A percentile compares a stretch with the other conserved stretches of the same genome.
These are phyloP conservation scores for Cotoneaster glaucophyllus DNA, from an alignment of 306 rosid species.

Conservation along the genomic window DNA sequence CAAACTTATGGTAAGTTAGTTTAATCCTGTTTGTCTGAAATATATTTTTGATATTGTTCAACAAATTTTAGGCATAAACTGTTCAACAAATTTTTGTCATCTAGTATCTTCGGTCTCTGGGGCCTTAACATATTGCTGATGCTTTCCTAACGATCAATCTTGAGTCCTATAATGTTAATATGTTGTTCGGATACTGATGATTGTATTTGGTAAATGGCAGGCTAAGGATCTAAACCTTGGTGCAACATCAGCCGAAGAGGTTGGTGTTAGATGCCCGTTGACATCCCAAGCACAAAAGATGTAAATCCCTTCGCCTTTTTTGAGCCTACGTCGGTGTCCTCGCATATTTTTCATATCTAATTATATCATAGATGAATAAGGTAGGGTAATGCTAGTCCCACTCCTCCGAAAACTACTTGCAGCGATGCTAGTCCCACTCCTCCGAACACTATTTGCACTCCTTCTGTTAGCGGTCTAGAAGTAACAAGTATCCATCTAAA, in stretches of 20 bases:
- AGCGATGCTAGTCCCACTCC: no score
- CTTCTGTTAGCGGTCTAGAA: no score
- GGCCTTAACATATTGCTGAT: not conserved
- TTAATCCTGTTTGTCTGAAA: not conserved
- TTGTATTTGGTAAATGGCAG: slow-evolving; percentile 26
- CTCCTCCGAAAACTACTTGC: no score
- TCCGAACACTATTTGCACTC: no score
- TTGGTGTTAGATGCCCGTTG: slow-evolving; percentile 55
- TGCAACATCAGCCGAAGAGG: slow-evolving; percentile 60
- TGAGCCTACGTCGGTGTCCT: not conserved
- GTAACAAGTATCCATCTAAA: no score
- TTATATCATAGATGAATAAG: not conserved
- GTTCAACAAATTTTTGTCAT: not conserved
- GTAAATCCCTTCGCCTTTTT: slow-evolving; percentile 34
- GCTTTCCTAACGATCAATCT: not conserved
- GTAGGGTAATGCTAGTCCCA: no score
- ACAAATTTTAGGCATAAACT: not conserved
- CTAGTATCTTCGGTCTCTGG: not conserved
- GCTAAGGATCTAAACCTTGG: slow-evolving; percentile 80
- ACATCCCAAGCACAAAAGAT: slow-evolving; percentile 65
- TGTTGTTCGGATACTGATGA: not conserved
- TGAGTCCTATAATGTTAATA: not conserved
- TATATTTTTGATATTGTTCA: not conserved
- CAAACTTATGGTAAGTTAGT: slow-evolving; percentile 74
- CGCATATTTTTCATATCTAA: not conserved